Evolutionary conservation across 78 protist genomes (phyloP).

Genomic region (Protostelium mycophagum): DNA sequence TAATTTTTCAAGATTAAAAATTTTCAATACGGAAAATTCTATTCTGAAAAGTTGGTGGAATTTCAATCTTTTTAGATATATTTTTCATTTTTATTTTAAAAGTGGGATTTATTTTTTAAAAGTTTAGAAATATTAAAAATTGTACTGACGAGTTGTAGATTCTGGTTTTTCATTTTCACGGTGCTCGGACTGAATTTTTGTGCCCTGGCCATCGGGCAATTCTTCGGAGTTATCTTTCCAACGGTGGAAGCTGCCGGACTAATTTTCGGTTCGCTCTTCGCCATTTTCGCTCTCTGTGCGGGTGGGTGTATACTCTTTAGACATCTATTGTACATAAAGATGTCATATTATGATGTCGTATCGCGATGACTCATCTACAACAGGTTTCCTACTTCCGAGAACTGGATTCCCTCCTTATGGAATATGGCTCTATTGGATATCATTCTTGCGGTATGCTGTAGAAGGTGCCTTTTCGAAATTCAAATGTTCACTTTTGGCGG

Average conservation of each 20-base stretch:
- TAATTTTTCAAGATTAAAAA: no score
- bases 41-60: no score
- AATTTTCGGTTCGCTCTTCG: neutral
- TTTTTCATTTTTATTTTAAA: no score
- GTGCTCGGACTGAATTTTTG: neutral
- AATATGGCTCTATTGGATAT: neutral
- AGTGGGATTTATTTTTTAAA: no score
- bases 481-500: neutral
- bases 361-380: no score
- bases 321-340: neutral
- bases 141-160: neutral
- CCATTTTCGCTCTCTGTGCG: neutral
- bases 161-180: neutral
- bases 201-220: neutral
- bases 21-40: no score
- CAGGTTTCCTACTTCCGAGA: neutral
- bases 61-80: no score
- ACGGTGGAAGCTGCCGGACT: neutral
- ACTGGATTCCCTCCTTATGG: neutral
- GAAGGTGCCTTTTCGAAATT: neutral
- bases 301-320: neutral
- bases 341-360: no score
- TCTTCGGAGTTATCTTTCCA: neutral
- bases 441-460: neutral
- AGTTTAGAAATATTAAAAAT: neutral